phyloP scores from a whole-genome alignment of 2,329 filamentous ascomycete genomes.

The Fusarium siculi region DNA sequence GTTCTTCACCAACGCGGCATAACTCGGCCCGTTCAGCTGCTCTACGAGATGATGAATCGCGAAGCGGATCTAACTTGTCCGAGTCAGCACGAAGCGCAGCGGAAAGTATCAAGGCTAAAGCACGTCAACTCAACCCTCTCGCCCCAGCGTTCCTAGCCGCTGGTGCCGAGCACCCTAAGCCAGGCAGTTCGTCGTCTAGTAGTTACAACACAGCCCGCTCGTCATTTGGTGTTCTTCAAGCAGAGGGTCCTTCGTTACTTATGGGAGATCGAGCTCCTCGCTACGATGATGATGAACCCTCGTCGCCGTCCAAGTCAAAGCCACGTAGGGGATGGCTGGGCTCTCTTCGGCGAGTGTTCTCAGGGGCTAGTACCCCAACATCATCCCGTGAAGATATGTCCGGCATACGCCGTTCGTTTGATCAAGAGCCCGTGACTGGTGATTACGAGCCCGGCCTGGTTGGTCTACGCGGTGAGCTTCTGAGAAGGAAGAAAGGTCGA shows the following conservation, averaged over 20 bases:
- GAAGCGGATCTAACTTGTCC: conserved; percentile 67
- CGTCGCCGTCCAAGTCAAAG: conserved; percentile 68
- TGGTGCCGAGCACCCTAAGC: conserved; percentile 47
- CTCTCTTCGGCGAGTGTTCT: conserved; percentile 72
- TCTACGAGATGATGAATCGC: conserved; percentile 58
- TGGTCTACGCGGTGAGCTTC: conserved; percentile 59
- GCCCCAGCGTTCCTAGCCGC: conserved; percentile 43
- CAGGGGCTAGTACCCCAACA: conserved; percentile 51
- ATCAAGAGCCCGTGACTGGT: conserved; percentile 48
- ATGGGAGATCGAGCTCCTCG: conserved; percentile 46
- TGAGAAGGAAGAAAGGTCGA: conserved; percentile 65
- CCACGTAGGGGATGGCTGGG: conserved; percentile 73
- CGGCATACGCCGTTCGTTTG: conserved; percentile 46
- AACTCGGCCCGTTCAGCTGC: conserved; percentile 51
- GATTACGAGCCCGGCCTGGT: conserved; percentile 59
- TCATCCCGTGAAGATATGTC: conserved; percentile 45
- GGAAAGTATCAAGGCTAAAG: conserved; percentile 52
- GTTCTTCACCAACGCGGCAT: conserved; percentile 53
- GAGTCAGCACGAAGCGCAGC: conserved; percentile 62
- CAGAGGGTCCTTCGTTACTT: conserved; percentile 63
- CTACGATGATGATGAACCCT: conserved; percentile 54
- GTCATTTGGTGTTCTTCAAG: conserved; percentile 62
- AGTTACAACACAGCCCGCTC: conserved; percentile 66
- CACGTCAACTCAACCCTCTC: conserved; percentile 49
- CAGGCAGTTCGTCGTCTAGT: conserved; percentile 55